Conservation (phyloP, 2,329 filamentous ascomycete species). For the Pyricularia grisea region DNA sequence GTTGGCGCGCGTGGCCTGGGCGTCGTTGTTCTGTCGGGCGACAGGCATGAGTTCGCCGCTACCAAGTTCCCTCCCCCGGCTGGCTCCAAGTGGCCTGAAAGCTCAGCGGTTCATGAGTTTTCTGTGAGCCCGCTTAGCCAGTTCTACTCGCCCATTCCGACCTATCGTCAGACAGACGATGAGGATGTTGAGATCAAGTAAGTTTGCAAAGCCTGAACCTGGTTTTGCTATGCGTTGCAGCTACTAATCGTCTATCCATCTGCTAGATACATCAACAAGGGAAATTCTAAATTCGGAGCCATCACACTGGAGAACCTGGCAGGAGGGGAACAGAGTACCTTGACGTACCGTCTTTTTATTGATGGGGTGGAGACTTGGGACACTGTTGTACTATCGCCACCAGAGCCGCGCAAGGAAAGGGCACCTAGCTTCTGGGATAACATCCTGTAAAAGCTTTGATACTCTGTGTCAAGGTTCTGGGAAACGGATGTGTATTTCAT, state of each 20-base stretch:
- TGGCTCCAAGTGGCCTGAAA: conserved; percentile 52
- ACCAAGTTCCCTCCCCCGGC: conserved; percentile 62
- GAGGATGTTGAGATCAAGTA: conserved; percentile 81
- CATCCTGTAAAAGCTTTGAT: not conserved
- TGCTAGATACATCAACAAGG: conserved; percentile 66
- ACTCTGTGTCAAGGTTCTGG: not conserved
- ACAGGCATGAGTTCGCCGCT: conserved; percentile 94
- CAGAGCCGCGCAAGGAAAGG: conserved; percentile 21
- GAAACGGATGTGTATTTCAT: not conserved
- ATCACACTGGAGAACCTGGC: conserved; percentile 66
- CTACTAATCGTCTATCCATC: not conserved
- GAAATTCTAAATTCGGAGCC: conserved; percentile 81
- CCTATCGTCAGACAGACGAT: conserved; percentile 72
- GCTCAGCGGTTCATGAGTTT: conserved; percentile 74
- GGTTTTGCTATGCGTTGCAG: not conserved
- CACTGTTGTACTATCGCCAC: conserved; percentile 40
- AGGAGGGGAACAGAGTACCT: conserved; percentile 55
- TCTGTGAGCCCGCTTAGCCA: conserved; percentile 85
- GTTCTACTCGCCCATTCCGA: conserved; percentile 80
- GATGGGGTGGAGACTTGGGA: conserved; percentile 76
- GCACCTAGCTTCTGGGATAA: conserved; percentile 35
- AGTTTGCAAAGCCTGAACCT: conserved; percentile 21
- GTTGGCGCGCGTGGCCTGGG: conserved; percentile 62
- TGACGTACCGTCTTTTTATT: conserved; percentile 75
- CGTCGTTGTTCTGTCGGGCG: conserved; percentile 77